Evolutionary conservation across 768 basidiomycete genomes (phyloP), one percentile per base, ranked within the genome.

Genomic region (Agaricus sinodeliciosus): DNA sequence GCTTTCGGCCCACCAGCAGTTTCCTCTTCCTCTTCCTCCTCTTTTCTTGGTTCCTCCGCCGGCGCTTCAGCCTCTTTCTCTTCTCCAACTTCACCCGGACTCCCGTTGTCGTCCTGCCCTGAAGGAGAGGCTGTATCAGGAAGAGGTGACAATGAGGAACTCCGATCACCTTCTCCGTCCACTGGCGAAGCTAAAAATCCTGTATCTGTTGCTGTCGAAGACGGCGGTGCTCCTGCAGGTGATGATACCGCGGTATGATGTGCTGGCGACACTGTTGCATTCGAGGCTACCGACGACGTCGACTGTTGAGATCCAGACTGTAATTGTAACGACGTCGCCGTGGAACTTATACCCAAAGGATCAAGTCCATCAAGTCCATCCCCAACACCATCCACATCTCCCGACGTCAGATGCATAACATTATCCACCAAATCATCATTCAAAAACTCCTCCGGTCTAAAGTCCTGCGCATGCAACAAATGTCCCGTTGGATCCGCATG

Each of bases 121-220:
- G 60, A 63, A 15, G 71, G 71, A 0, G 76, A 74, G 27, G 63
- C 67, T 7, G 72, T 64, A 42, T 76, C 76, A 28, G 81, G 80
- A 0, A 74, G 70, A 22, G 81, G 81, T 16, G 82, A 81, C 43
- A 83, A 69, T 26, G 81, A 79, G 0, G 82, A 84, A 60, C 72
- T 75, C 60, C 71, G 70, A 67, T 81, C 76, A 37, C 71, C 63
- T 6, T 69, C 64, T 19, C 63, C 60, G 52, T 52, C 62, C 19
- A 62, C 43, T 28, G 60, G 53, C 26, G 58, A 57, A 31, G 36
- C 51, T 16, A 53, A 22, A 39, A 40, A 46, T 9, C 43, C 43
- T 22, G 37, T 6, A 25, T 46, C 44, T 11, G 57, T 47, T 9
- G 64, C 60, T 36, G 61, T 54, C 67, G 69, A 59, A 68, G 55